Base-by-base conservation (phyloP, 805 yeast genomes). In the Schwanniomyces sp. region DNA sequence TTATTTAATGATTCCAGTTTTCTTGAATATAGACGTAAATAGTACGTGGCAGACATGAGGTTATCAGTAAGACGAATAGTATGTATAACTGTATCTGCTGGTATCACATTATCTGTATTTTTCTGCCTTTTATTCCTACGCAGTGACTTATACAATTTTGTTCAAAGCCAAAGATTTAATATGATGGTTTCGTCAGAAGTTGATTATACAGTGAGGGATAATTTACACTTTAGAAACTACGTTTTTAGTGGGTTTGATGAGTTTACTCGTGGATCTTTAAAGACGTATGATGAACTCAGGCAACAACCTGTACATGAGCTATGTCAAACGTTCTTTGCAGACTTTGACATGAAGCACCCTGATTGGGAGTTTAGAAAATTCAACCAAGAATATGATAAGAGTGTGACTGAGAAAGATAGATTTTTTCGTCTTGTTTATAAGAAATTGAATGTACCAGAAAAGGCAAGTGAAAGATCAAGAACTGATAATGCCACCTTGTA, bases 211-310 rank as follows among this genome's bases (percentile, higher is more conserved):
- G 26, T 40, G 7, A 45, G 41, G 29, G 32, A 47, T 3, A 29
- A 43, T 7, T 41, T 67, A 26, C 69, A 65, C 46, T 63, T 57
- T 47, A 40, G 62, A 28, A 63, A 63, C 9, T 65, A 63, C 46
- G 45, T 25, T 16, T 64, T 44, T 45, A 34, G 54, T 3, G 55
- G 55, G 4, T 60, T 55, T 44, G 53, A 59, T 4, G 49, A 55
- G 5, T 62, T 63, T 52, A 29, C 52, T 6, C 17, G 38, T 16
- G 32, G 38, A 6, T 26, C 41, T 24, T 8, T 30, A 10, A 18
- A 30, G 25, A 29, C 26, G 18, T 24, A n/a, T 9, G 32, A 43
- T 16, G 21, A 11, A 14, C 45, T 59, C 38, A 45, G 49, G 26
- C 17, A 42, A 2, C 43, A 40, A 3, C 53, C 60, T 4, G 29